Conservation (phyloP, 176 grass and related monocot genomes). For the Paspalum notatum region DNA sequence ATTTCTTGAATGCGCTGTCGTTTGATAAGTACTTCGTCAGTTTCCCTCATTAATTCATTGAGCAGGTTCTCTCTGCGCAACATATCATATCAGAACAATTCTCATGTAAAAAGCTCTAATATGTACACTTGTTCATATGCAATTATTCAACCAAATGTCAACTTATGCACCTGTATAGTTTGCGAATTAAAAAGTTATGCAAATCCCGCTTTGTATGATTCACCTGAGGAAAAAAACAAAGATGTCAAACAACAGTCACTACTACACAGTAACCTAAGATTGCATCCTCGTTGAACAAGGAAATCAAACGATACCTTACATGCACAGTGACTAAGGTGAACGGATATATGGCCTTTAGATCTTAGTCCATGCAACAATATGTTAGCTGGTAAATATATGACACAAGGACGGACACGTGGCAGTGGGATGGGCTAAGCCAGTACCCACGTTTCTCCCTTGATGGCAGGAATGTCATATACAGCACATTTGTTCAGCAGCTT, state of each 20-base stretch:
- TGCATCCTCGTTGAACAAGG: slow-evolving; percentile 6
- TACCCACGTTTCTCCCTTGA: too few relatives aligned
- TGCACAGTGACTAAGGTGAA: slow-evolving; percentile 1
- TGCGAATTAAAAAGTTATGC: slow-evolving; percentile 89
- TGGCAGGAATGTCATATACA: too few relatives aligned
- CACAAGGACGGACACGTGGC: too few relatives aligned
- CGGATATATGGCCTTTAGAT: background rate
- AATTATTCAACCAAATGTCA: slow-evolving; percentile 35
- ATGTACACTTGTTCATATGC: slow-evolving; percentile 2
- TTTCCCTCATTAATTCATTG: slow-evolving; percentile 93
- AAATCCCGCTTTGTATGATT: slow-evolving; percentile 93
- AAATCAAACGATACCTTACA: slow-evolving; percentile 24
- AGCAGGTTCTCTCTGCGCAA: slow-evolving; percentile 70
- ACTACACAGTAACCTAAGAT: background rate
- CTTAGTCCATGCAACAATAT: background rate
- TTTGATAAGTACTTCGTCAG: slow-evolving; percentile 77
- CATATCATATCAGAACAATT: slow-evolving; percentile 26
- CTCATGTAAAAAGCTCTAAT: background rate
- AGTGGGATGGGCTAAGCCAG: too few relatives aligned
- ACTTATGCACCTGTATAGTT: slow-evolving; percentile 72
- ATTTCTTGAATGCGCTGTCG: slow-evolving; percentile 77
- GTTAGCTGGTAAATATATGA: background rate
- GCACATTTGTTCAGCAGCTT: too few relatives aligned
- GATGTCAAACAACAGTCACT: slow-evolving; percentile 32
- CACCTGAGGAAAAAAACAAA: slow-evolving; percentile 53